Base-by-base conservation (phyloP, 805 yeast genomes). In the Cyberlindnera maclurae region DNA sequence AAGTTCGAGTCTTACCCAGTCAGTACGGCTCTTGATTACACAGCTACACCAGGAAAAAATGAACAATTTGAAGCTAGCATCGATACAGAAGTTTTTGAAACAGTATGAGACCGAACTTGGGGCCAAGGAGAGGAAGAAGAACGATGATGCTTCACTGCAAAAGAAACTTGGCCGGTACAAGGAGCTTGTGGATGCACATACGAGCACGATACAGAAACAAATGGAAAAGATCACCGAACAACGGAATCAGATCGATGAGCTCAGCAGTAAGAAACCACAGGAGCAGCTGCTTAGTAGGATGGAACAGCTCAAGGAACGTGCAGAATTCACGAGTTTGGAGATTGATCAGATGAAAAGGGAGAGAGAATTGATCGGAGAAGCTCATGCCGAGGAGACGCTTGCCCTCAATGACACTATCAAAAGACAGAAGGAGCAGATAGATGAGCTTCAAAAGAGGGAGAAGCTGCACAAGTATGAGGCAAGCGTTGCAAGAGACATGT, bases 1-100 rank as follows among this genome's bases (percentile, higher is more conserved):
- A 12, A 66, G 79, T 13, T 65, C 76, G 1, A 71, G 65, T 32
- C 59, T 82, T 38, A 78, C 77, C 29, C 70, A 70, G 36, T 68
- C 80, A 5, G 70, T 82, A 8, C 70, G 73, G 39, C 58, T 70
- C 15, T 58, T 84, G 29, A 68, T 79, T 2, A 62, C 71, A 22
- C 76, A 77, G 38, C 60, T 83, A 15, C 69, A 77, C 37, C 65
- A 72, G 45, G 77, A 77, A 39, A 78, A 73, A 47, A 66, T 77
- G 37, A 82, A 82, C 49, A 77, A 70, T 46, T 64, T 73, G 45
- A 69, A 77, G 41, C 55, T 82, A 38, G 62, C 64, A 33, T 69
- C 80, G 10, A 62, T 83, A 31, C 77, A 75, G 27, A 63, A 59
- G 17, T 82, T 79, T 47, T 55, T 82, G 42, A 59, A 60, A 31